Evolutionary conservation across 306 rosid genomes (phyloP), one percentile per base, ranked within the genome.

Genomic region (Crataegus laevigata): DNA sequence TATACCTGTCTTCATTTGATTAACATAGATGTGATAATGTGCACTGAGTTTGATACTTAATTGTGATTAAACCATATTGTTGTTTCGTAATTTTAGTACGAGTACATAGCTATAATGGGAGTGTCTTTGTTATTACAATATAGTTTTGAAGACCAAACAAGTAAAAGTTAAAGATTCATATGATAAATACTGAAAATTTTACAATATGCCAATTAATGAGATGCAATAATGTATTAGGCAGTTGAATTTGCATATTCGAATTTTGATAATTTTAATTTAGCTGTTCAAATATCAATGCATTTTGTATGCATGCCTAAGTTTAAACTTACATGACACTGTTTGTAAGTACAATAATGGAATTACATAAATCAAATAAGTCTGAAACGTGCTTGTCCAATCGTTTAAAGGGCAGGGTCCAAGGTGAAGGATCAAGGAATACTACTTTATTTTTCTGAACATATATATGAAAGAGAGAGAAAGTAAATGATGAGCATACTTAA

Each of bases 361-460:
- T 58, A 58, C 51, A 74, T 67, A 26, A 76, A 65, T 67, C 51
- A 40, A 82, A 73, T 83, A 83, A 75, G 83, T 71, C 72, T 38
- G 59, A 59, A 81, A 79, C 83, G 82, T 82, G 90, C 84, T 69
- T 68, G 55, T 69, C 73, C 50, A 74, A 70, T 80, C 84, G 87
- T 82, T 77, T 82, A 81, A 82, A 83, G 84, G 84, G 75, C 74
- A 75, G 29, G 29, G 40, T 8, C 60, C 38, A 42, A 32, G 69
- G 25, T 36, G 9, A 36, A 36, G 40, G 40, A 36, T 36, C 9
- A 36, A 58, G 7, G 26, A 10, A 8, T 51, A 51, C 57, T 6
- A 78, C 74, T 69, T 54, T 69, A 62, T 32, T 54, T 55, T 25
- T 32, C 65, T 79, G 55, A 72, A 72, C 71, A 77, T 50, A 79